Base-by-base conservation (phyloP, 495 filamentous ascomycete species). In the Sabuloglossum arenarium region DNA sequence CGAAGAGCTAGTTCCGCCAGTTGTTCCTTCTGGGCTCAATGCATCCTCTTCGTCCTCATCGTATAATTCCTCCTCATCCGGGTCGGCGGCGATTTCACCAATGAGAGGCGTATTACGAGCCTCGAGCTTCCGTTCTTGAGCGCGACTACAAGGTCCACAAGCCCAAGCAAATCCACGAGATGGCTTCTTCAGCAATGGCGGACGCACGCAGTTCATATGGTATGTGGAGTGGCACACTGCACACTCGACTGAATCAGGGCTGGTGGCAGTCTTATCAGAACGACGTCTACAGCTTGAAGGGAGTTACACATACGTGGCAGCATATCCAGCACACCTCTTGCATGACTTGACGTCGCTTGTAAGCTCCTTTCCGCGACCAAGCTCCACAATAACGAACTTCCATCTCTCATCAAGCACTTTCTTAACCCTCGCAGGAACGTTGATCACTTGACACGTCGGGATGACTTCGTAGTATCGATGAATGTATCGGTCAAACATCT, bases 141-240 rank as follows among this genome's bases (percentile, higher is more conserved):
- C 88, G 61, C 88, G 83, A 65, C 86, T 94, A 69, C 91, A 99
- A 56, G 91, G 83, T 25, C 85, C 91, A 68, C 91, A 99, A 16
- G 91, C 85, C 91, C 91, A 99, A 9, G 87, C 91, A 71, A 99
- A 99, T 39, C 91, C 91, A 67, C 91, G 82, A 47, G 91, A 94
- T 21, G 91, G 91, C 69, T 99, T 99, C 67, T 96, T 97, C 39
- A 88, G 79, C 57, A 99, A 67, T 37, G 86, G 87, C 31, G 91
- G 91, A 56, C 83, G 84, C 49, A 99, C 93, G 65, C 91, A 99
- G 64, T 85, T 85, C 91, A 99, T 96, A 70, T 99, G 91, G 70
- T 96, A 99, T 9, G 90, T 96, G 62, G 88, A 80, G 61, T 79
- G 77, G 68, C 91, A 99, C 55, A 94, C 85, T 29, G 93, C 91